A percentile compares a stretch with the other conserved stretches of the same genome.
Evolutionary conservation across 1,284 basidiomycete species (phyloP).

Genomic region (Rhodotorula sp.): DNA sequence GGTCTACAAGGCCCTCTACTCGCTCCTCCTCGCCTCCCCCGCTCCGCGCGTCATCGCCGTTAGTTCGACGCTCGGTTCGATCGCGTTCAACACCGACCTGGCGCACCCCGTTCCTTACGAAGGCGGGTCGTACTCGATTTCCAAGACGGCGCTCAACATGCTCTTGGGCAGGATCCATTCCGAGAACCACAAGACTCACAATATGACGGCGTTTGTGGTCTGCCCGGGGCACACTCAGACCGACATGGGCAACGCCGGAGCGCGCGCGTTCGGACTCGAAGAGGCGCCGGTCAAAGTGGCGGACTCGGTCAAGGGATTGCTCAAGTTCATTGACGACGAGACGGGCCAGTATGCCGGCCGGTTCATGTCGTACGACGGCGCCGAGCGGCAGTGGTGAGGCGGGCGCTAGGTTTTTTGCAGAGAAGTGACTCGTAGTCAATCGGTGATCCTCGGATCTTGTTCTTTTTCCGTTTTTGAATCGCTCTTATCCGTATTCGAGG

Average conservation of each 20-base stretch:
- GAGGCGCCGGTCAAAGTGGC: conserved; percentile 12
- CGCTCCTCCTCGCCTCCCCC: conserved; percentile 16
- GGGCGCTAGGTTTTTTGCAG: not conserved
- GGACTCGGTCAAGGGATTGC: not conserved
- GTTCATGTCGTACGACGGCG: not conserved
- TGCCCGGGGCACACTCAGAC: conserved; percentile 10
- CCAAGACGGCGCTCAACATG: conserved; percentile 14
- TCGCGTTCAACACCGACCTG: not conserved
- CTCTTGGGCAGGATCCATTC: not conserved
- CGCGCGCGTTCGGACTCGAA: not conserved
- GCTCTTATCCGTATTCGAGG: too few species aligned
- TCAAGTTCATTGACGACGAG: not conserved
- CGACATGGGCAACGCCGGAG: conserved; percentile 8
- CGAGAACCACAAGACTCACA: conserved; percentile 2
- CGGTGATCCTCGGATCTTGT: too few species aligned
- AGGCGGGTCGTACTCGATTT: not conserved
- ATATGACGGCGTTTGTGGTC: not conserved
- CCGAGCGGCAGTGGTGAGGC: too few species aligned
- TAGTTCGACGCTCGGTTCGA: conserved; percentile 6
- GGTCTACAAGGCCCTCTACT: conserved; percentile 19
- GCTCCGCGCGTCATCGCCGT: conserved; percentile 19
- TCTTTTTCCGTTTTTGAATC: too few species aligned
- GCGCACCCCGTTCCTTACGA: not conserved
- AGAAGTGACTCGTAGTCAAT: not conserved
- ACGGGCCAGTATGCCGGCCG: conserved; percentile 1